phyloP scores from a whole-genome alignment of 2,329 filamentous ascomycete genomes.

The Calonectria hawksworthii region DNA sequence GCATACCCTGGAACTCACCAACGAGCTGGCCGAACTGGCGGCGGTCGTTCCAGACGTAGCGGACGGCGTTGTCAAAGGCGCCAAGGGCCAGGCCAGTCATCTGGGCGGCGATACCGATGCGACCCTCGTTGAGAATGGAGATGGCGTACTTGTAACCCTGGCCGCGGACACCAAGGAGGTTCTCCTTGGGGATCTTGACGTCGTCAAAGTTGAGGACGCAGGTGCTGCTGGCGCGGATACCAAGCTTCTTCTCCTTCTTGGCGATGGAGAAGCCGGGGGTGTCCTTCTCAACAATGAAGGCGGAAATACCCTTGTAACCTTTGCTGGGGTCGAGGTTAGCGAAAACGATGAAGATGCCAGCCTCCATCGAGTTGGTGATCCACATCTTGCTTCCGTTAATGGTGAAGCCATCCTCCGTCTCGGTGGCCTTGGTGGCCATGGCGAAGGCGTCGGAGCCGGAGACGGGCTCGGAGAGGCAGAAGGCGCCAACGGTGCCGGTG shows the following conservation, averaged over 20 bases:
- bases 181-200: constrained; percentile 88
- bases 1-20: constrained; percentile 99
- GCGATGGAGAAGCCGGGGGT: constrained; percentile 92
- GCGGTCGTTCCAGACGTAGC: constrained; percentile 98
- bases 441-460: constrained; percentile 98
- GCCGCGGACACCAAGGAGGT: constrained; percentile 89
- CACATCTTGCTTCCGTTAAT: constrained; percentile 98
- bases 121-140: constrained; percentile 91
- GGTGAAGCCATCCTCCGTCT: constrained; percentile 86
- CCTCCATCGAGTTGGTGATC: constrained; percentile 98
- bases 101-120: constrained; percentile 97
- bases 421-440: constrained; percentile 88
- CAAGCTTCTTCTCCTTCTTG: constrained; percentile 99
- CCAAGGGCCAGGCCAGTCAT: constrained; percentile 98
- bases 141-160: constrained; percentile 99
- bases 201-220: constrained; percentile 99
- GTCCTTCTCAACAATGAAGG: constrained; percentile 94
- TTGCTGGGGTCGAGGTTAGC: constrained; percentile 93
- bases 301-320: constrained; percentile 97
- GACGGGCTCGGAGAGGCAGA: constrained; percentile 92
- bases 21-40: constrained; percentile 95
- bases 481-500: constrained; percentile 90
- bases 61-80: constrained; percentile 92
- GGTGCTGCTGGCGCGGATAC: constrained; percentile 94
- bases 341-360: constrained; percentile 96